These are phyloP conservation scores for Kodamaea ohmeri DNA, from an alignment of 1,139 yeast species.

Conservation along the genomic window DNA sequence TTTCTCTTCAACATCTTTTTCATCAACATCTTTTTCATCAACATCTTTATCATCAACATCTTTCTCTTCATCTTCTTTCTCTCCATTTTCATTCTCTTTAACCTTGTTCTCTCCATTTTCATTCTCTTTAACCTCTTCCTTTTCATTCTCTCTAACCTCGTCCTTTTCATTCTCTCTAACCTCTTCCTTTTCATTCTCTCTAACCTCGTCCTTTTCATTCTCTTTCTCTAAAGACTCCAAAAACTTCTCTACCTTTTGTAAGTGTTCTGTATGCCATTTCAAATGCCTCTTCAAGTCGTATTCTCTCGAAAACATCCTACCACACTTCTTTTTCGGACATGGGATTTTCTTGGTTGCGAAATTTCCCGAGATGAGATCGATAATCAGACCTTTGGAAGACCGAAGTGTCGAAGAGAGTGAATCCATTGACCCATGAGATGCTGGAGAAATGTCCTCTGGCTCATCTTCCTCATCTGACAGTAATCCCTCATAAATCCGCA, in stretches of 20 bases:
- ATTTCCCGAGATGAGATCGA: constrained; percentile 39
- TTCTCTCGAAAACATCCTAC: constrained; percentile 43
- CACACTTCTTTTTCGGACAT: constrained; percentile 51
- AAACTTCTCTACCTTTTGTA: constrained; percentile 31
- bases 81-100: constrained; percentile 1
- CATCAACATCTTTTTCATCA: constrained; percentile 9
- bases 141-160: constrained; percentile 1
- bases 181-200: constrained; percentile 10
- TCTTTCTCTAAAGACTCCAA: constrained; percentile 26
- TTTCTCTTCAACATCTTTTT: background rate
- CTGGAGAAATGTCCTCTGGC: constrained; percentile 16
- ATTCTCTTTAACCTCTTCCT: constrained; percentile 3
- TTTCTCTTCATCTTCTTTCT: constrained; percentile 2
- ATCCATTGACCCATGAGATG: constrained; percentile 19
- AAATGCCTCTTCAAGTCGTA: constrained; percentile 54
- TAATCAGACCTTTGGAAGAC: constrained; percentile 24
- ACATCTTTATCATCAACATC: background rate
- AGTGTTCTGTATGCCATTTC: constrained; percentile 50
- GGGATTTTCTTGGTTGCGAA: constrained; percentile 30
- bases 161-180: constrained; percentile 3
- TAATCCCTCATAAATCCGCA: constrained; percentile 9
- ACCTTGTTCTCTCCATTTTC: constrained; percentile 5
- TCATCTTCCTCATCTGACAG: constrained; percentile 19
- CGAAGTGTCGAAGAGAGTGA: constrained; percentile 21
- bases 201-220: background rate